These are phyloP conservation scores for Pythium scleroteichum DNA, from an alignment of 352 stramenopile genomes.

Conservation along the genomic window DNA sequence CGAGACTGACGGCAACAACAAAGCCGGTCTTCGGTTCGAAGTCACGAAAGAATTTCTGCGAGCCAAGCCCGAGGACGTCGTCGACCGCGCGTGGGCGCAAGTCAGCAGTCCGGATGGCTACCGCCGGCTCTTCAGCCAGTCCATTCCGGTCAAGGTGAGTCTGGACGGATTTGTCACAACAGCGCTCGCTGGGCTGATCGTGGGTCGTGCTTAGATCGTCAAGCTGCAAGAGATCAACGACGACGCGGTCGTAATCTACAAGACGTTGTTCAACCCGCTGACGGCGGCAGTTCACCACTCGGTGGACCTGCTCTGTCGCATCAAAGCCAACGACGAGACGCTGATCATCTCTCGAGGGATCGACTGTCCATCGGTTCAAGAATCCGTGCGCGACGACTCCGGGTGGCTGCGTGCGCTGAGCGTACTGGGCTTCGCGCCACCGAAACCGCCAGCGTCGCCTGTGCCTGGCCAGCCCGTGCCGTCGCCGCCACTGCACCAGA, in stretches of 20 bases:
- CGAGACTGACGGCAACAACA: constrained; percentile 26
- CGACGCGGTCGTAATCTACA: constrained; percentile 39
- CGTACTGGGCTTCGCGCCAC: constrained; percentile 11
- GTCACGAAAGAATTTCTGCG: constrained; percentile 49
- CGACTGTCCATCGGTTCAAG: constrained; percentile 25
- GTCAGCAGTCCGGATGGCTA: constrained; percentile 30
- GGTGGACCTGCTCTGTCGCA: constrained; percentile 35
- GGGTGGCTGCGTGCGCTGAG: constrained; percentile 31
- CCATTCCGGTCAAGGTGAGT: constrained; percentile 30
- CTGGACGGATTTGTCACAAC: background rate
- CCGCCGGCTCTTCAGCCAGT: constrained; percentile 33
- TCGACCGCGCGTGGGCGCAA: constrained; percentile 35
- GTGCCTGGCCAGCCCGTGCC: background rate
- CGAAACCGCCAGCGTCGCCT: background rate
- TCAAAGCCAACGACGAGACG: constrained; percentile 28
- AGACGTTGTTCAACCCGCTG: constrained; percentile 40
- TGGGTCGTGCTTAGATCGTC: constrained; percentile 22
- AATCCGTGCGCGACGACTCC: constrained; percentile 22
- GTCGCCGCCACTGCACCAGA: background rate
- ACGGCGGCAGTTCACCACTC: constrained; percentile 35
- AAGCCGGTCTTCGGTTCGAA: constrained; percentile 36
- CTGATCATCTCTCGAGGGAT: constrained; percentile 40
- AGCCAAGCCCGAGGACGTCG: constrained; percentile 33
- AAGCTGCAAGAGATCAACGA: constrained; percentile 40
- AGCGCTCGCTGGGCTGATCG: background rate